Evolutionary conservation across 1,139 yeast species (phyloP), one percentile per base, ranked within the genome.

Genomic region (Hyphopichia fennica): DNA sequence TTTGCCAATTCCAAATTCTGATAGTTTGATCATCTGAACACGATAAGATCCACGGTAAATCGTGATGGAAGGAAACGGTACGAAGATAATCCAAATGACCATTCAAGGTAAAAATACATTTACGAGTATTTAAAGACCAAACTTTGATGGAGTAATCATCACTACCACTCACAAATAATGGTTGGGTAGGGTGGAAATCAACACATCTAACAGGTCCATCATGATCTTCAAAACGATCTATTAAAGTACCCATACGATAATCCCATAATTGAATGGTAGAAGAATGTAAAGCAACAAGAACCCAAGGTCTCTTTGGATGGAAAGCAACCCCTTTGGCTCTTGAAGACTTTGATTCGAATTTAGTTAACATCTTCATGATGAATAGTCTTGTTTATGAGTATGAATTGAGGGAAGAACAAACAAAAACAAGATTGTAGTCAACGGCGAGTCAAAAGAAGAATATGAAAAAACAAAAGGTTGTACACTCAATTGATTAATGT

Each of bases 1-100:
- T 91, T 72, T 95, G 99, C 99, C 99, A 95, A 69, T 95, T 95
- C 99, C 99, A 95, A 54, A 95, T 93, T 61, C 99, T 80, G 53
- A 95, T 90, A 35, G 99, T 95, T 69, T 95, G 99, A 72, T 95
- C 99, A 64, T 95, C 99, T 33, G 97, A 89, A 50, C 95, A 86
- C 18, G 97, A 86, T 48, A 95, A 81, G 58, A 95, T 87, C 99
- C 99, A 95, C 10, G 99, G 99, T 61, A 95, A 77, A 61, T 91
- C 97, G 57, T 84, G 87, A 68, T 95, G 99, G 79, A 95, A 95
- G 51, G 84, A 87, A 35, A 90, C 98, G 10, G 96, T 87, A 63
- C 99, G 81, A 45, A 93, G 88, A 63, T 91, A 95, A 68, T 95
- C 99, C 68, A 93, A 78, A 67, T 95, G 99, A 19, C 99, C 96